phyloP scores from a whole-genome alignment of 2,329 filamentous ascomycete species.

The Ophiostoma montium region DNA sequence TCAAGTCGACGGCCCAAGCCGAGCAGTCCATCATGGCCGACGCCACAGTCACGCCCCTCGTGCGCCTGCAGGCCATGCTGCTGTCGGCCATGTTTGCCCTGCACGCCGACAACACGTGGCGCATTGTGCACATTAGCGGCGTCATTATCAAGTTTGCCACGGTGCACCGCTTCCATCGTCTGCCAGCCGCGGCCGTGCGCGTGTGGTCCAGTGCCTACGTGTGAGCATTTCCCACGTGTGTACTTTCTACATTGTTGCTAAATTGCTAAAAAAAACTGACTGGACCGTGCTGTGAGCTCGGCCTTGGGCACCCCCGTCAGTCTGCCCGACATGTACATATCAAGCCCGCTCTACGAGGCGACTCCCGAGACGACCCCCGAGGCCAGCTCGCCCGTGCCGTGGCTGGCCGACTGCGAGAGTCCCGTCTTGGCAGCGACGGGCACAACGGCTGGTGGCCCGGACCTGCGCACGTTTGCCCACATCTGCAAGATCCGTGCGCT shows the following conservation, averaged over 20 bases:
- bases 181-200: not conserved
- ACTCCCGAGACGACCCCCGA: not conserved
- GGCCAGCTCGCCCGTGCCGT: not conserved
- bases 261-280: not conserved
- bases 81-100: constrained; percentile 10
- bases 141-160: constrained; percentile 7
- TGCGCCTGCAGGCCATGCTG: constrained; percentile 9
- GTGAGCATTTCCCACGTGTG: constrained; percentile 2
- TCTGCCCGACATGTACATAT: constrained; percentile 8
- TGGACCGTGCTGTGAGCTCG: constrained; percentile 3
- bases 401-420: constrained; percentile 3
- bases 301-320: constrained; percentile 6
- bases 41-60: constrained; percentile 3
- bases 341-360: constrained; percentile 4
- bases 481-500: constrained; percentile 6
- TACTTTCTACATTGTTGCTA: no score
- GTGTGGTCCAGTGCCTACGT: constrained; percentile 9
- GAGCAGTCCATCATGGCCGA: constrained; percentile 9
- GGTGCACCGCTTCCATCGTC: constrained; percentile 6
- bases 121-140: constrained; percentile 8
- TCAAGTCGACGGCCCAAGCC: constrained; percentile 8
- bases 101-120: constrained; percentile 9
- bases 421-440: not conserved
- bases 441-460: not conserved
- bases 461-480: constrained; percentile 8